Evolutionary conservation across 306 rosid species (phyloP).

Genomic region (Mimosa pudica): DNA sequence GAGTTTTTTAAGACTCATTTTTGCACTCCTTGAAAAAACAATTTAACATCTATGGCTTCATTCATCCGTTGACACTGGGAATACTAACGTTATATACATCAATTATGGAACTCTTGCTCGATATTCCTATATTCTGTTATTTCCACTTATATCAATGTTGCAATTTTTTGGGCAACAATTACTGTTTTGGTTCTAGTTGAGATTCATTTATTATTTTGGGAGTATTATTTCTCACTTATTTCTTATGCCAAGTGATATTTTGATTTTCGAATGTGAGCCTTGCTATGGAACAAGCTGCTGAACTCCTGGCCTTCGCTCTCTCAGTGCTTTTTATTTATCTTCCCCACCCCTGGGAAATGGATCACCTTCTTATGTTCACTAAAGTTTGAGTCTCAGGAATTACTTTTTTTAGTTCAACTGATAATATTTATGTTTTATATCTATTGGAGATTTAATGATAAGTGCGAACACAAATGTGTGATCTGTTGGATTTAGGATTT

Average conservation of each 20-base stretch:
- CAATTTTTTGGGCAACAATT: constrained; percentile 1
- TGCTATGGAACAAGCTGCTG: background rate
- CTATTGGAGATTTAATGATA: background rate
- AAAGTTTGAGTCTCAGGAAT: background rate
- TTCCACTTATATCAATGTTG: background rate
- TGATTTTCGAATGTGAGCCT: constrained; percentile 14
- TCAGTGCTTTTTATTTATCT: background rate
- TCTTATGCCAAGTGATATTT: background rate
- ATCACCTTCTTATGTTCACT: background rate
- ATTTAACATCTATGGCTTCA: constrained; percentile 1
- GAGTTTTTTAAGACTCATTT: constrained; percentile 16
- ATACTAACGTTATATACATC: background rate
- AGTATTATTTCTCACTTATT: background rate
- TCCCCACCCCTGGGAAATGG: background rate
- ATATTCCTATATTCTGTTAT: background rate
- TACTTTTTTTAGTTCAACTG: background rate
- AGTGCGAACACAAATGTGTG: background rate
- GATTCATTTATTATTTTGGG: background rate
- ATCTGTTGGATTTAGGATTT: constrained; percentile 5
- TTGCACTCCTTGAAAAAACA: constrained; percentile 1
- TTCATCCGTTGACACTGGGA: constrained; percentile 17
- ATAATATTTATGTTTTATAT: constrained; percentile 8
- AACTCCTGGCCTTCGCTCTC: background rate
- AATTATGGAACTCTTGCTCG: background rate
- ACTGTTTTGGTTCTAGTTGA: background rate